phyloP scores from a whole-genome alignment of 192 early-diverging fungal genomes.

The Coemansia javaensis region DNA sequence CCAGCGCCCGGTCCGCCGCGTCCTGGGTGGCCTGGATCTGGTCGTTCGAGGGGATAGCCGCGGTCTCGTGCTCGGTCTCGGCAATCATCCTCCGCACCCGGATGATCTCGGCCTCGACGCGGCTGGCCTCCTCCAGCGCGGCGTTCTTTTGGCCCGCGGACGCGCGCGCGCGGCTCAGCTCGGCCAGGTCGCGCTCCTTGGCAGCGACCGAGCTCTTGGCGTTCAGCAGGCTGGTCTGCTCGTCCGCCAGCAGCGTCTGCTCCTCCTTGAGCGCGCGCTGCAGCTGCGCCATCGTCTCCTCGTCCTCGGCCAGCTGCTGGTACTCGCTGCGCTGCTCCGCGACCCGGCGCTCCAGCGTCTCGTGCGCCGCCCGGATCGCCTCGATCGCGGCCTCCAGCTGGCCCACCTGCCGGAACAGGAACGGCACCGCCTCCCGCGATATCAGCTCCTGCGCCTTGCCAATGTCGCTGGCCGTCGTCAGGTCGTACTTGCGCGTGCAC shows the following conservation, averaged over 20 bases:
- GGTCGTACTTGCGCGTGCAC: constrained; percentile 40
- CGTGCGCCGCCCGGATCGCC: constrained; percentile 32
- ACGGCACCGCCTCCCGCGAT: constrained; percentile 49
- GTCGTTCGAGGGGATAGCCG: constrained; percentile 20
- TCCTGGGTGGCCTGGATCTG: constrained; percentile 31
- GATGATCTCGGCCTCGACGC: constrained; percentile 43
- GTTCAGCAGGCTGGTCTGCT: constrained; percentile 42
- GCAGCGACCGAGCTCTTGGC: constrained; percentile 29
- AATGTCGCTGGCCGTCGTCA: constrained; percentile 51
- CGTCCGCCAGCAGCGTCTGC: constrained; percentile 21
- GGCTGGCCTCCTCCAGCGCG: constrained; percentile 29
- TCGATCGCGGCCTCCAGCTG: constrained; percentile 46
- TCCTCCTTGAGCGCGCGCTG: constrained; percentile 24
- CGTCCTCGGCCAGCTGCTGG: constrained; percentile 29
- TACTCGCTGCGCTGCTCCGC: constrained; percentile 35
- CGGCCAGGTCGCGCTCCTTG: constrained; percentile 48
- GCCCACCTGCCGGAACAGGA: constrained; percentile 49
- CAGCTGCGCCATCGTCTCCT: constrained; percentile 20
- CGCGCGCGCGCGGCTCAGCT: constrained; percentile 22
- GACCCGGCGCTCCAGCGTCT: constrained; percentile 24
- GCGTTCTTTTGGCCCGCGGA: constrained; percentile 10
- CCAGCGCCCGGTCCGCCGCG: constrained; percentile 24
- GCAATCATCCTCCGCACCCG: constrained; percentile 24
- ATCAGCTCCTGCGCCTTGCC: constrained; percentile 46
- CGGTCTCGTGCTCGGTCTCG: constrained; percentile 36